Evolutionary conservation across 1,139 yeast species (phyloP), one percentile per base, ranked within the genome.

Genomic region (Geotrichum citri-aurantii): DNA sequence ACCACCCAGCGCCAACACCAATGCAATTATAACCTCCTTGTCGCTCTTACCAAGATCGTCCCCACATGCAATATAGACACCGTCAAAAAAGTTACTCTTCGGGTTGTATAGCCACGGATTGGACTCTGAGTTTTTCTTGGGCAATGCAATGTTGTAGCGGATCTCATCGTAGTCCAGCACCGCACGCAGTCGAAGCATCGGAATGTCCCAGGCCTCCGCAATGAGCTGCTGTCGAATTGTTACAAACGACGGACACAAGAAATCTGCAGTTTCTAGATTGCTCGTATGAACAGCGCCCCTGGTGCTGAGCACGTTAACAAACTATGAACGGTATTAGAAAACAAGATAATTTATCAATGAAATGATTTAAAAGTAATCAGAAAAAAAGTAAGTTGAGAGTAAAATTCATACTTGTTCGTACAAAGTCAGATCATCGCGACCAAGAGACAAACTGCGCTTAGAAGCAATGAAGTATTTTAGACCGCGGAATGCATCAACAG

Each of bases 1-100:
- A 0, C 97, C 97, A 0, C 96, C 97, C 64, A 88, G 78, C 86
- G 37, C 80, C 71, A 0, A 87, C 84, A 0, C 86, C 89, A 3
- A 83, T 88, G 29, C 56, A 10, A 50, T 27, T 11, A 26, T 21
- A 17, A n/a, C 31, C 42, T 53, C 51, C 19, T 47, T 44, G 19
- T 53, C 56, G 14, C 42, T 27, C 26, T 19, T 26, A 4, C 37
- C 24, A 17, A 29, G 27, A 29, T 23, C 31, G 12, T 17, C 29
- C 3, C 50, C 21, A 21, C 50, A 48, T 23, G 12, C 24, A 31
- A 49, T 11, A n/a, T 26, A 26, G 7, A 49, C 24, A 29, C 21
- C 21, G 11, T 31, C 52, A 49, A 29, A 49, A 2, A 33, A 27
- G 19, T 27, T 26, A 19, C 8, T 24, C n/a, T 37, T 37, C 17